These are phyloP conservation scores for Claviceps digitariae DNA, from an alignment of 2,329 filamentous ascomycete species.

Conservation along the genomic window DNA sequence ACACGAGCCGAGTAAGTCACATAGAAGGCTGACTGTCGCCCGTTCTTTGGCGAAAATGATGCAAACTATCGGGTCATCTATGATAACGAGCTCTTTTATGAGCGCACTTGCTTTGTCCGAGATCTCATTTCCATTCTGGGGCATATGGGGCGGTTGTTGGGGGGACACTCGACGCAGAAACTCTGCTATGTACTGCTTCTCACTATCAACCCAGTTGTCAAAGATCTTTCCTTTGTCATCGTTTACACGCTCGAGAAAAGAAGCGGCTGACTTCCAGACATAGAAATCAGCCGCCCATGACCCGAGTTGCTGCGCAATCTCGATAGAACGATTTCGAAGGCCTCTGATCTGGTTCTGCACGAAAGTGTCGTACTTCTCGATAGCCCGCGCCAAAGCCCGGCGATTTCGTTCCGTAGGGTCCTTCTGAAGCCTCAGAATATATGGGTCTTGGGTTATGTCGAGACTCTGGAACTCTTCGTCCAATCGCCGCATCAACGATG, in stretches of 20 bases:
- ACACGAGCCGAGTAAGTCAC: slow-evolving; percentile 40
- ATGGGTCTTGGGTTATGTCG: slow-evolving; percentile 48
- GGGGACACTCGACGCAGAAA: slow-evolving; percentile 26
- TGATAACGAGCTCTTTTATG: slow-evolving; percentile 33
- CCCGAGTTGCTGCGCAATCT: slow-evolving; percentile 46
- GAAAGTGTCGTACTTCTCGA: slow-evolving; percentile 35
- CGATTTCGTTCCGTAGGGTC: slow-evolving; percentile 27
- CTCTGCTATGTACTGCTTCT: slow-evolving; percentile 41
- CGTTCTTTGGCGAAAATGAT: slow-evolving; percentile 58
- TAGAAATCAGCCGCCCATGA: slow-evolving; percentile 57
- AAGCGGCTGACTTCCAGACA: slow-evolving; percentile 34
- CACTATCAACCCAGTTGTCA: slow-evolving; percentile 31
- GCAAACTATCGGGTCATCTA: slow-evolving; percentile 32
- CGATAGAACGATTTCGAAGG: slow-evolving; percentile 34
- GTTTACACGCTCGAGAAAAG: slow-evolving; percentile 15
- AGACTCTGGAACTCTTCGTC: slow-evolving; percentile 26
- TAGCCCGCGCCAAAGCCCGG: slow-evolving; percentile 22
- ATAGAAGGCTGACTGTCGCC: slow-evolving; percentile 45
- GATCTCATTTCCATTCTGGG: slow-evolving; percentile 17
- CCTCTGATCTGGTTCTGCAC: slow-evolving; percentile 40
- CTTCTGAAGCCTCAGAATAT: slow-evolving; percentile 32
- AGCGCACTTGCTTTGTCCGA: slow-evolving; percentile 47
- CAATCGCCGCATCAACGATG: slow-evolving; percentile 31
- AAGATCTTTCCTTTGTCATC: slow-evolving; percentile 13
- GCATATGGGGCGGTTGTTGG: slow-evolving; percentile 4